These are phyloP conservation scores for Coemansia sp. DNA, from an alignment of 192 early-diverging fungal genomes.

Conservation along the genomic window DNA sequence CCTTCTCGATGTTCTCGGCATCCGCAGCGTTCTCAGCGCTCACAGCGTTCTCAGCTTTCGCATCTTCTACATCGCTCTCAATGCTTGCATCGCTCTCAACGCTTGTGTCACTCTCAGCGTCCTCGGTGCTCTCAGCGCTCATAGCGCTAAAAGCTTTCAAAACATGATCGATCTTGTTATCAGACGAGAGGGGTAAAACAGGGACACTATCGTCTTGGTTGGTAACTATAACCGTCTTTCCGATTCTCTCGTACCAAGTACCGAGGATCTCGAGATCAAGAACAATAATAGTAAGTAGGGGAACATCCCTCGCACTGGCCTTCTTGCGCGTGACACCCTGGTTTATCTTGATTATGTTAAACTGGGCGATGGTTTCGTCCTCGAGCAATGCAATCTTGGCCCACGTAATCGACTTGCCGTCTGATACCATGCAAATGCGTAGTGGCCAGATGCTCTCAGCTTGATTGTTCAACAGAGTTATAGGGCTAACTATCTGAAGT, in stretches of 20 bases:
- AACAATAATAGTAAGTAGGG: constrained; percentile 29
- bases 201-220: not conserved
- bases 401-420: constrained; percentile 34
- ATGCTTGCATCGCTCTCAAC: no score
- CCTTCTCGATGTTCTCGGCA: constrained; percentile 4
- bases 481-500: constrained; percentile 33
- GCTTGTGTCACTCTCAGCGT: no score
- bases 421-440: constrained; percentile 44
- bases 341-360: constrained; percentile 31
- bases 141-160: not conserved
- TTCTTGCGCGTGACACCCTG: constrained; percentile 33
- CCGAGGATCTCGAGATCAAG: constrained; percentile 36
- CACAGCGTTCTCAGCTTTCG: not conserved
- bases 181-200: not conserved
- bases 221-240: constrained; percentile 6
- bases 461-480: constrained; percentile 36
- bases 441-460: not conserved
- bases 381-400: constrained; percentile 39
- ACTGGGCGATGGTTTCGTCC: constrained; percentile 26
- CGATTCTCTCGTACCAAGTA: constrained; percentile 31
- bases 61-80: no score
- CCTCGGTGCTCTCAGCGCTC: constrained; percentile 1
- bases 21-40: not conserved
- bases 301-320: constrained; percentile 18
- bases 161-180: no score